Percentiles rank a stretch among this genome's conserved stretches.
Evolutionary conservation across 2,329 filamentous ascomycete genomes (phyloP).

Genomic region (Arthroderma sp.): DNA sequence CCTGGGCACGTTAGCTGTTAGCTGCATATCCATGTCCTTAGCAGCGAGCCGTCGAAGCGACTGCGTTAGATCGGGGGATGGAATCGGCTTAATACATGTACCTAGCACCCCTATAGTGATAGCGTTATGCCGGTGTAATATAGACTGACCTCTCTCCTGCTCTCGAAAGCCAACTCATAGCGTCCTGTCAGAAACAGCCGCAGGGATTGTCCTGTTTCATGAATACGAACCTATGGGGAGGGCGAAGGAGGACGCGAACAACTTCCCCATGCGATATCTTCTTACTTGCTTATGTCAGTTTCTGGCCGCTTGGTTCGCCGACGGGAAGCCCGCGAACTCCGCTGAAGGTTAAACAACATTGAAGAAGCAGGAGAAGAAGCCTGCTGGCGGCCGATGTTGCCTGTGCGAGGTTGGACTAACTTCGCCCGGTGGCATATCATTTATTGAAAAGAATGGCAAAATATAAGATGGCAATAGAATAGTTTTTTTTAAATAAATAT

Average conservation of each 20-base stretch:
- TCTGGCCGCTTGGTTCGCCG: neutral
- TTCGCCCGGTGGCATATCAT: neutral
- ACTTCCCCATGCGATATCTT: neutral
- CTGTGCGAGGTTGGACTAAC: neutral
- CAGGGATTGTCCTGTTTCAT: neutral
- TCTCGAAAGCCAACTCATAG: neutral
- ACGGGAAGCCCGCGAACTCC: conserved; percentile 1
- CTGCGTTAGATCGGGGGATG: neutral
- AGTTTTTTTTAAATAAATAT: neutral
- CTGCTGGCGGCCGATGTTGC: neutral
- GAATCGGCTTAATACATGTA: neutral
- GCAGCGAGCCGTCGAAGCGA: neutral
- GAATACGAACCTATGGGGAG: conserved; percentile 3
- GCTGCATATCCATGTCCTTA: conserved; percentile 2
- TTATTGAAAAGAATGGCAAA: neutral
- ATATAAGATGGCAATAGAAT: neutral
- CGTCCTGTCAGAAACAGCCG: neutral
- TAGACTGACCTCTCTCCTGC: neutral
- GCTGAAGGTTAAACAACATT: conserved; percentile 3
- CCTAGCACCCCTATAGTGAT: neutral
- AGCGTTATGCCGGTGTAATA: neutral
- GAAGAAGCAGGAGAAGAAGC: neutral
- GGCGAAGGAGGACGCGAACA: neutral
- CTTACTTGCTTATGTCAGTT: neutral
- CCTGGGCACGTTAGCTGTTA: neutral